These are phyloP conservation scores for Podospora bellae-mahoneyi DNA, from an alignment of 495 filamentous ascomycete species.

Conservation along the genomic window DNA sequence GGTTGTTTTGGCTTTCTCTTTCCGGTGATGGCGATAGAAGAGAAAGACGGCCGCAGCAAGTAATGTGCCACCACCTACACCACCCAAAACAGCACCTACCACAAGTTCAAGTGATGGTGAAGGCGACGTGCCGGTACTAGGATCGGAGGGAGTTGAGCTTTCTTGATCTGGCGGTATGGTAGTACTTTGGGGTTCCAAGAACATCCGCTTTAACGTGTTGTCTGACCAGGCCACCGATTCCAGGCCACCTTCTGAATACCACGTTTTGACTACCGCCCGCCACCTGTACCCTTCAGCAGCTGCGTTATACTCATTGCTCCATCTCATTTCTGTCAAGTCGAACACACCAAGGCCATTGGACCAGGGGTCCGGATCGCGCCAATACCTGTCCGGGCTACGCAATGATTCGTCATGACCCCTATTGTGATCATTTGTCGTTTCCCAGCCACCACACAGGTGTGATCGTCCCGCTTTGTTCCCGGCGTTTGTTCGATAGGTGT, in stretches of 20 bases:
- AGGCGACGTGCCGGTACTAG: no score
- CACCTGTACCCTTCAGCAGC: slow-evolving; percentile 36
- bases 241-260: slow-evolving; percentile 35
- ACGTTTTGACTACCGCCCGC: slow-evolving; percentile 30
- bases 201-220: slow-evolving; percentile 24
- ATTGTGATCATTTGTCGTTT: slow-evolving; percentile 38
- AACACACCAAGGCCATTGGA: slow-evolving; percentile 40
- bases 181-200: slow-evolving; percentile 8
- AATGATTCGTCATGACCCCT: slow-evolving; percentile 31
- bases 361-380: slow-evolving; percentile 37
- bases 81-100: no score
- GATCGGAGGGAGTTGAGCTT: no score
- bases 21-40: no score
- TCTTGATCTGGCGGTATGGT: no score
- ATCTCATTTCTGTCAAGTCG: slow-evolving; percentile 38
- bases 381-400: slow-evolving; percentile 15
- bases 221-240: slow-evolving; percentile 29
- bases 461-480: slow-evolving; percentile 25
- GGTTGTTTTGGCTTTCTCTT: no score
- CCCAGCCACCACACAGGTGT: slow-evolving; percentile 35
- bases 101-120: no score
- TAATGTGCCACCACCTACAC: no score
- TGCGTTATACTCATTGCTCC: slow-evolving; percentile 37
- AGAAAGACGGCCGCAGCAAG: no score
- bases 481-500: slow-evolving; percentile 20